Percentiles rank a stretch among this genome's conserved stretches.
Evolutionary conservation across 2,329 filamentous ascomycete species (phyloP).

Genomic region (Penicillium verrucosum): DNA sequence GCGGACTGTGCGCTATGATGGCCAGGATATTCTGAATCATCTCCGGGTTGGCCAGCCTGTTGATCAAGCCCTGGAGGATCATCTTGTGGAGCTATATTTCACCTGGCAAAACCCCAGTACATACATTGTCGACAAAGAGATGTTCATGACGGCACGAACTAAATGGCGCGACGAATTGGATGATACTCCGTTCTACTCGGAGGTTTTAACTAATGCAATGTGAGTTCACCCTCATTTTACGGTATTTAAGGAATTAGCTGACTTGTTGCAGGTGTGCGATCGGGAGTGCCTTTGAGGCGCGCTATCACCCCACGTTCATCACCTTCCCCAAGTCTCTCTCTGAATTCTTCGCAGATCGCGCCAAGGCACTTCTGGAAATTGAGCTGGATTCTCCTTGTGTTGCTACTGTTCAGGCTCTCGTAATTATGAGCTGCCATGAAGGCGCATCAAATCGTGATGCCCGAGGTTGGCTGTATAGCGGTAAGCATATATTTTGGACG

Average conservation of each 20-base stretch:
- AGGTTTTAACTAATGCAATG: conserved; percentile 44
- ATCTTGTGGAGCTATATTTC: conserved; percentile 48
- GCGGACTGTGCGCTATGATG: conserved; percentile 39
- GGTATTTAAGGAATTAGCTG: neutral
- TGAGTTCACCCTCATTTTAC: conserved; percentile 10
- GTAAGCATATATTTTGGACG: conserved; percentile 25
- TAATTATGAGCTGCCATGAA: conserved; percentile 47
- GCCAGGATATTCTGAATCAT: conserved; percentile 42
- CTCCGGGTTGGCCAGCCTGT: conserved; percentile 43
- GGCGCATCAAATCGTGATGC: conserved; percentile 45
- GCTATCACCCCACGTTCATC: conserved; percentile 44
- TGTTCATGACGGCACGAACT: conserved; percentile 35
- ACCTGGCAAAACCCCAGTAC: conserved; percentile 50
- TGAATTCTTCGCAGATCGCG: conserved; percentile 42
- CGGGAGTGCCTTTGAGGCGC: conserved; percentile 44
- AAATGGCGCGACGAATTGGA: conserved; percentile 39
- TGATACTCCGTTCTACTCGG: conserved; percentile 42
- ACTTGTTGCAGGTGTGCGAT: conserved; percentile 37
- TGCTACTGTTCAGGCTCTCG: conserved; percentile 49
- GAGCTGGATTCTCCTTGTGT: conserved; percentile 49
- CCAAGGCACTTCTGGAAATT: conserved; percentile 47
- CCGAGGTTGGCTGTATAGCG: conserved; percentile 49
- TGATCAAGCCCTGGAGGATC: conserved; percentile 42
- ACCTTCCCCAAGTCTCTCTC: conserved; percentile 37
- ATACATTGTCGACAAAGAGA: conserved; percentile 46